These are phyloP conservation scores for Zizania palustris DNA, from an alignment of 202 grass and related monocot genomes.

Conservation along the genomic window DNA sequence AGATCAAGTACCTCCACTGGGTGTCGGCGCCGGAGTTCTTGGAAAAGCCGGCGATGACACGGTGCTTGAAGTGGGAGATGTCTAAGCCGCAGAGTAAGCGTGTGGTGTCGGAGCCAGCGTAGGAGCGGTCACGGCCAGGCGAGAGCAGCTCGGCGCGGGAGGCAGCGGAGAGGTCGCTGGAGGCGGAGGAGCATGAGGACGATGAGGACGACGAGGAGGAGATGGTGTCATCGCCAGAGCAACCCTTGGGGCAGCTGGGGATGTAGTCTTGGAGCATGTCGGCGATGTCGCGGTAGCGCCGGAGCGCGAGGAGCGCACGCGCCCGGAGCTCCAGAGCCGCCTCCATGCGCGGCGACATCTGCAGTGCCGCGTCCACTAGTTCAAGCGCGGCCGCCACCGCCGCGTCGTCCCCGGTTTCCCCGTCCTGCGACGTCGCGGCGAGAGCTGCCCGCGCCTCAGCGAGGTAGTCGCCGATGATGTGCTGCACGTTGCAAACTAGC, in stretches of 20 bases:
- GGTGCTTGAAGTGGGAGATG: conserved; percentile 65
- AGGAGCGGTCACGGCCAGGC: conserved; percentile 45
- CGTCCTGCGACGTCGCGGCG: conserved; percentile 38
- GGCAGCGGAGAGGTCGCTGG: conserved; percentile 34
- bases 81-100: conserved; percentile 71
- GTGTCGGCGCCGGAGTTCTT: conserved; percentile 45
- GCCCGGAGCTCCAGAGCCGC: conserved; percentile 77
- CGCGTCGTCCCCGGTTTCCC: conserved; percentile 27
- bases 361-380: conserved; percentile 54
- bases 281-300: conserved; percentile 82
- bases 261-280: conserved; percentile 92
- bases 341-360: conserved; percentile 69
- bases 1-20: conserved; percentile 80
- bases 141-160: conserved; percentile 63
- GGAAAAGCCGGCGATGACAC: conserved; percentile 59
- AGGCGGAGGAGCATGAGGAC: conserved; percentile 42
- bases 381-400: conserved; percentile 54
- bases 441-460: conserved; percentile 63
- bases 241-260: conserved; percentile 58
- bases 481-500: not conserved
- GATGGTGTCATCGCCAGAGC: conserved; percentile 19
- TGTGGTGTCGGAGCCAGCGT: conserved; percentile 30
- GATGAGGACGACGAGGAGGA: not conserved
- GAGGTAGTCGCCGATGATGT: conserved; percentile 66
- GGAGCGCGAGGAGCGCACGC: conserved; percentile 70